These are phyloP conservation scores for Wickerhamomyces bovis DNA, from an alignment of 805 yeast genomes.

Conservation along the genomic window DNA sequence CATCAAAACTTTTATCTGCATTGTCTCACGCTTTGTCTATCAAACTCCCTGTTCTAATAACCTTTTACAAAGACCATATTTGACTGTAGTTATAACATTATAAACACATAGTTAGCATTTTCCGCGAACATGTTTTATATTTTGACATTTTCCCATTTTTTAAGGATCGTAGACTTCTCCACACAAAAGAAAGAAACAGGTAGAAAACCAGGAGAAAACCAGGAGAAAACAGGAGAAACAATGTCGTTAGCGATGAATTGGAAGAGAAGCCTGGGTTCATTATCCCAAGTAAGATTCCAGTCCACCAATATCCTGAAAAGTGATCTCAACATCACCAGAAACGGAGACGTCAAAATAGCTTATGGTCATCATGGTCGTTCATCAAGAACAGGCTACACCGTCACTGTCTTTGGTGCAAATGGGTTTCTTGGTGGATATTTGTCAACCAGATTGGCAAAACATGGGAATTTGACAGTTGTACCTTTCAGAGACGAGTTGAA, in stretches of 20 bases:
- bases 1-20: background rate
- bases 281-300: slow-evolving; percentile 15
- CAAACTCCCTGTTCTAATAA: background rate
- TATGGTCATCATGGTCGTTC: slow-evolving; percentile 78
- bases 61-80: no score
- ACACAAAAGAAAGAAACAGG: background rate
- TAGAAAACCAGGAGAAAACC: background rate
- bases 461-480: slow-evolving; percentile 70
- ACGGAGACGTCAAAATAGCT: slow-evolving; percentile 69
- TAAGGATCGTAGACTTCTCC: background rate
- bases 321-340: slow-evolving; percentile 66
- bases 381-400: slow-evolving; percentile 82
- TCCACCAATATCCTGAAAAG: slow-evolving; percentile 29
- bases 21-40: no score
- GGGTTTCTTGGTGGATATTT: slow-evolving; percentile 76
- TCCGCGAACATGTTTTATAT: background rate
- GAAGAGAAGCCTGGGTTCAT: background rate
- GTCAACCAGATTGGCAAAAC: slow-evolving; percentile 67
- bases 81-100: no score
- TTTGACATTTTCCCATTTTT: background rate
- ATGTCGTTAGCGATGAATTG: background rate
- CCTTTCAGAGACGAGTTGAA: slow-evolving; percentile 81
- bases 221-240: background rate
- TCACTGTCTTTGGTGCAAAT: slow-evolving; percentile 79
- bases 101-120: background rate